phyloP scores from a whole-genome alignment of 805 yeast species.

The Pichia insulana region DNA sequence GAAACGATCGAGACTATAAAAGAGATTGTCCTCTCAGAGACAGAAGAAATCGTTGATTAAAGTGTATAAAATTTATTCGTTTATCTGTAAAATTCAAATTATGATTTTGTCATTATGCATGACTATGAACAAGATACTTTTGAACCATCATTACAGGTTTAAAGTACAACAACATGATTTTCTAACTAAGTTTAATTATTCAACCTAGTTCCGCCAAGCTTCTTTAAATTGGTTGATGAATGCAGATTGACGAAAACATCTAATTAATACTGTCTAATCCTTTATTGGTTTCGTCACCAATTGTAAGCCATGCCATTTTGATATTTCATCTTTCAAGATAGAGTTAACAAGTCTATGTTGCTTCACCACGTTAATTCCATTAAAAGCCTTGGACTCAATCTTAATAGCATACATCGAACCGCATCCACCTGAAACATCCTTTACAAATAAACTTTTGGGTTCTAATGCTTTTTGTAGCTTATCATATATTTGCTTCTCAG shows the following conservation, averaged over 20 bases:
- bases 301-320: slow-evolving; percentile 93
- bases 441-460: slow-evolving; percentile 59
- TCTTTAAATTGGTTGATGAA: no score
- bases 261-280: not conserved
- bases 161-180: no score
- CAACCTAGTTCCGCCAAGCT: no score
- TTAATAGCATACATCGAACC: slow-evolving; percentile 95
- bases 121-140: no score
- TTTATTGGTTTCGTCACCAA: slow-evolving; percentile 57
- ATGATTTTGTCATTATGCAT: no score
- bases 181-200: no score
- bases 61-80: not conserved
- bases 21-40: slow-evolving; percentile 66
- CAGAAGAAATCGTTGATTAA: slow-evolving; percentile 55
- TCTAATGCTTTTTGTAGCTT: slow-evolving; percentile 45
- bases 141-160: no score
- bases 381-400: slow-evolving; percentile 63
- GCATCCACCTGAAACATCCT: slow-evolving; percentile 90
- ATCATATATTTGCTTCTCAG: slow-evolving; percentile 52
- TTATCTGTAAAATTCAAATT: not conserved
- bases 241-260: no score
- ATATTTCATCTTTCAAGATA: slow-evolving; percentile 72
- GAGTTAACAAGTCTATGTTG: slow-evolving; percentile 89
- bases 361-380: slow-evolving; percentile 75
- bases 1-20: slow-evolving; percentile 70